Conservation (phyloP, 2,329 filamentous ascomycete species). For the Neopestalotiopsis rosae region DNA sequence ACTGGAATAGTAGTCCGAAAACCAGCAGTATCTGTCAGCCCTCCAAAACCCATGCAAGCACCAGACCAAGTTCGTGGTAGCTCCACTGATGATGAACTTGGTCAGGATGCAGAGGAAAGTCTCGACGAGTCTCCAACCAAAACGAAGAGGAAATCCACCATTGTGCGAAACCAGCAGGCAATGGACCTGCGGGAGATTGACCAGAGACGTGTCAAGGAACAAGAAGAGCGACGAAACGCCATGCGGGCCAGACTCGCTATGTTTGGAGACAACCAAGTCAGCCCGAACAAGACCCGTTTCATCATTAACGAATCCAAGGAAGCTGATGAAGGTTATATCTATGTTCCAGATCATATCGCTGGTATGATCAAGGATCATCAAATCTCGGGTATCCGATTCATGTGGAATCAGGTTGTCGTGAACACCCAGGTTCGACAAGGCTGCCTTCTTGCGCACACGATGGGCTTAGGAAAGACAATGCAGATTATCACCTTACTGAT, state of each 20-base stretch:
- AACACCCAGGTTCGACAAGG: constrained; percentile 67
- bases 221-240: constrained; percentile 56
- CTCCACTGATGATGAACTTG: neutral
- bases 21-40: neutral
- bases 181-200: constrained; percentile 62
- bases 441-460: constrained; percentile 84
- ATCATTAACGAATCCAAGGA: constrained; percentile 72
- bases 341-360: constrained; percentile 69
- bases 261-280: constrained; percentile 44
- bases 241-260: constrained; percentile 49
- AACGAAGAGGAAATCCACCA: constrained; percentile 47
- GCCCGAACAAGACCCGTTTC: constrained; percentile 49
- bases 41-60: neutral
- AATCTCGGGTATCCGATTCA: constrained; percentile 79
- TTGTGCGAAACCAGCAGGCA: constrained; percentile 54
- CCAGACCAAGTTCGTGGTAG: neutral
- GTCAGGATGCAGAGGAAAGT: constrained; percentile 23
- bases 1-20: neutral
- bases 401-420: constrained; percentile 83
- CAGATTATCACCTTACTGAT: constrained; percentile 86
- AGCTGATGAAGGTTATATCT: constrained; percentile 65
- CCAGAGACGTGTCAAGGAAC: constrained; percentile 55
- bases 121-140: constrained; percentile 24
- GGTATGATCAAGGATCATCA: constrained; percentile 78
- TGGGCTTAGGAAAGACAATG: constrained; percentile 94